phyloP scores from a whole-genome alignment of 192 early-diverging fungal species.

The Rhizophagus clarus region DNA sequence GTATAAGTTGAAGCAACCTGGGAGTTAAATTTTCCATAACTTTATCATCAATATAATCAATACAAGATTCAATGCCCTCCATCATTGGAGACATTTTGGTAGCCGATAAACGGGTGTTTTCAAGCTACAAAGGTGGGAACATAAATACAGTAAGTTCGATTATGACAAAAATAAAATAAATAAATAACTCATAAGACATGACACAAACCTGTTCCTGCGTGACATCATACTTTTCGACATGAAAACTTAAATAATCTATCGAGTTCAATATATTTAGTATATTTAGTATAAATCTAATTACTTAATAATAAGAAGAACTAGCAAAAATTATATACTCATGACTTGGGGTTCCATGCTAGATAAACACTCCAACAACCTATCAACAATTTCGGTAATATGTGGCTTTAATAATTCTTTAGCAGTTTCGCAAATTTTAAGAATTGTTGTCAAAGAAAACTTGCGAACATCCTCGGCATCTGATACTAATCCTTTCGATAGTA shows the following conservation, averaged over 20 bases:
- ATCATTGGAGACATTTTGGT: constrained; percentile 93
- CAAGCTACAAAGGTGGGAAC: constrained; percentile 46
- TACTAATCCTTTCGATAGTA: constrained; percentile 73
- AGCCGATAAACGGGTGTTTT: constrained; percentile 76
- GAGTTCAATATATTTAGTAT: neutral
- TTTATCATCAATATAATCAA: constrained; percentile 74
- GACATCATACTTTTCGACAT: constrained; percentile 84
- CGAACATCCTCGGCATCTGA: constrained; percentile 87
- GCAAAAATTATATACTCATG: constrained; percentile 50
- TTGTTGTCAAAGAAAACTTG: constrained; percentile 75
- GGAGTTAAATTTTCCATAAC: constrained; percentile 71
- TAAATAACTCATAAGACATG: neutral
- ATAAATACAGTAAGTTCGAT: neutral
- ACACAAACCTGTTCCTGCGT: constrained; percentile 68
- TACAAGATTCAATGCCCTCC: constrained; percentile 81
- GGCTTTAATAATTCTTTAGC: constrained; percentile 73
- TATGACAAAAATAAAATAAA: neutral
- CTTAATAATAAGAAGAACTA: neutral
- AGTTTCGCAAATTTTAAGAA: constrained; percentile 83
- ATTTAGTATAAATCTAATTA: neutral
- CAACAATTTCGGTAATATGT: constrained; percentile 72
- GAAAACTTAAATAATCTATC: constrained; percentile 84
- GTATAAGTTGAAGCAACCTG: constrained; percentile 67
- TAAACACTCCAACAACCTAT: constrained; percentile 81
- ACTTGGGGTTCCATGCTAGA: constrained; percentile 72